These are phyloP conservation scores for Trypanosomatidae sp. DNA, from an alignment of 208 protist species.

Conservation along the genomic window DNA sequence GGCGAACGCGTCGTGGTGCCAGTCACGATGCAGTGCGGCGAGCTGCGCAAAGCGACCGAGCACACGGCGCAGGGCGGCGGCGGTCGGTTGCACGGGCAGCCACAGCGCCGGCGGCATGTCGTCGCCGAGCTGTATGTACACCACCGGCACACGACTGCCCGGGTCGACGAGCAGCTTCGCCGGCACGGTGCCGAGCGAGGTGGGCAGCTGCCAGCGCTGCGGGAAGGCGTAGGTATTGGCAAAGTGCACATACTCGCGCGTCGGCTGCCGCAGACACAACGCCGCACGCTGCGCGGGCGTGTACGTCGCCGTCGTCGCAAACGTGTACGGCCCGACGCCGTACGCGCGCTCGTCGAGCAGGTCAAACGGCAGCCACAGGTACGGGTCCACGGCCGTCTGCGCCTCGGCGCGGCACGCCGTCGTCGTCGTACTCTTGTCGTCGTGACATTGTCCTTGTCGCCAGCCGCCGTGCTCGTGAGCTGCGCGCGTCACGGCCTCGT, in stretches of 20 bases:
- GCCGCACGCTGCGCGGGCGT: constrained; percentile 29
- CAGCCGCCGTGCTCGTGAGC: background rate
- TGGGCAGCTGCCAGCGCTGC: constrained; percentile 69
- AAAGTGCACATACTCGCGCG: constrained; percentile 85
- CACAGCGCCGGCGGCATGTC: constrained; percentile 85
- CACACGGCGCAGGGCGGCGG: constrained; percentile 63
- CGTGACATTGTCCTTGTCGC: background rate
- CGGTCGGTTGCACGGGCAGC: constrained; percentile 73
- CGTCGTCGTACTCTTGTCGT: background rate
- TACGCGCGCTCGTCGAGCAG: constrained; percentile 58
- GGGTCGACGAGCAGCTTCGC: constrained; percentile 65
- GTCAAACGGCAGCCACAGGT: constrained; percentile 73
- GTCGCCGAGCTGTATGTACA: constrained; percentile 75
- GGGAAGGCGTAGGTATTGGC: constrained; percentile 82
- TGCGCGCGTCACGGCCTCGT: background rate
- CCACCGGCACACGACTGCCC: constrained; percentile 20
- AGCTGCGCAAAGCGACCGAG: constrained; percentile 71
- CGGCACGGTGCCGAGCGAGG: constrained; percentile 68
- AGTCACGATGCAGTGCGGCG: constrained; percentile 56
- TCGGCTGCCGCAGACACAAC: constrained; percentile 48
- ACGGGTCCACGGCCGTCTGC: constrained; percentile 22
- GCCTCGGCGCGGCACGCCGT: constrained; percentile 2
- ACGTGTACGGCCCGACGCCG: constrained; percentile 43
- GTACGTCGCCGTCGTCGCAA: constrained; percentile 51
- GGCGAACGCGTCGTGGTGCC: constrained; percentile 57